Percentiles rank a stretch among this genome's conserved stretches.
Conservation (phyloP, 2,329 filamentous ascomycete species). For the Juglanconis juglandina region DNA sequence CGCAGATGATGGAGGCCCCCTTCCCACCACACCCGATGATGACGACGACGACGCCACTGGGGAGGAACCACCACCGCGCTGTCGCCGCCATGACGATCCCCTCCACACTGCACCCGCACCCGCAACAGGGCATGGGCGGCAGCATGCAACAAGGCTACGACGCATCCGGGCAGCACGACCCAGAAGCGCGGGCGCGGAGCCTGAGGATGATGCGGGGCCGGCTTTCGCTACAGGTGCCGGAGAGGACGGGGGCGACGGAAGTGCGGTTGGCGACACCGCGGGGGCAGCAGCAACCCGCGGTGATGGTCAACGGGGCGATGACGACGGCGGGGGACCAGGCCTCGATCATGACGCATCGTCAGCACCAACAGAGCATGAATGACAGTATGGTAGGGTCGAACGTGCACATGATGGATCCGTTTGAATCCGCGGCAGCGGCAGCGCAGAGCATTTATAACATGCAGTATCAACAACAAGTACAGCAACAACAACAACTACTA, state of each 20-base stretch:
- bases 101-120: constrained; percentile 2
- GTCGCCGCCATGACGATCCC: not conserved
- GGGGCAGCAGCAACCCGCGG: constrained; percentile 19
- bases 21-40: not conserved
- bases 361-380: not conserved
- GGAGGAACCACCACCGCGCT: constrained; percentile 1
- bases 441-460: not conserved
- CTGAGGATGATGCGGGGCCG: constrained; percentile 42
- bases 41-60: no score
- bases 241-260: constrained; percentile 28
- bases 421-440: not conserved
- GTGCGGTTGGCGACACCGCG: constrained; percentile 30
- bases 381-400: not conserved
- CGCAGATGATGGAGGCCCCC: not conserved
- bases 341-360: not conserved
- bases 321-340: not conserved
- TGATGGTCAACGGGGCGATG: constrained; percentile 30
- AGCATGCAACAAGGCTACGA: constrained; percentile 4
- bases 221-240: constrained; percentile 60
- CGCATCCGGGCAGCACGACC: not conserved
- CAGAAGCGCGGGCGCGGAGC: not conserved
- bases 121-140: constrained; percentile 1
- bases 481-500: constrained; percentile 2
- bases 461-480: not conserved
- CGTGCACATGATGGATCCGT: not conserved